Evolutionary conservation across 306 rosid genomes (phyloP).

Genomic region (Luffa aegyptiaca): DNA sequence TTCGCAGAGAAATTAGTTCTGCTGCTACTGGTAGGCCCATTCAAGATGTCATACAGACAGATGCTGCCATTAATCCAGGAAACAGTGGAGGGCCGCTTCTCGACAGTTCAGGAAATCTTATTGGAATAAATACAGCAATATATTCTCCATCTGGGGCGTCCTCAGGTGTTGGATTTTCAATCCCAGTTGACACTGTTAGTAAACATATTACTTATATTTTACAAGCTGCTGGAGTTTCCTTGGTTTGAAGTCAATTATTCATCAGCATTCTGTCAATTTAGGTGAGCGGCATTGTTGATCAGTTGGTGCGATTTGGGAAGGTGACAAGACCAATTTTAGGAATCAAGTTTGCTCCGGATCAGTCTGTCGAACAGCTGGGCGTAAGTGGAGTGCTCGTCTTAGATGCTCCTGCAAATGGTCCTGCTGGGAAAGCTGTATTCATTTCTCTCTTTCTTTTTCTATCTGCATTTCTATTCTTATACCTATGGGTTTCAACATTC

Average conservation of each 20-base stretch:
- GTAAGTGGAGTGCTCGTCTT: constrained; percentile 94
- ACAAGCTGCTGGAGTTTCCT: constrained; percentile 3
- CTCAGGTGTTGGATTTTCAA: constrained; percentile 96
- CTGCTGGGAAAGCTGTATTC: constrained; percentile 93
- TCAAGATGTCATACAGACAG: constrained; percentile 99
- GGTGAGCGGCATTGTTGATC: constrained; percentile 96
- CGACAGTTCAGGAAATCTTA: constrained; percentile 91
- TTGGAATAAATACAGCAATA: constrained; percentile 94
- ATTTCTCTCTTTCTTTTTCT: neutral
- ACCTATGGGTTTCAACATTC: neutral
- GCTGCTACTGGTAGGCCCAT: constrained; percentile 99
- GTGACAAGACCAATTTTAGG: constrained; percentile 98
- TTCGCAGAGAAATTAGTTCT: constrained; percentile 96
- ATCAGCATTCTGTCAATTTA: constrained; percentile 18
- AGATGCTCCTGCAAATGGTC: constrained; percentile 89
- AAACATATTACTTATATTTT: neutral
- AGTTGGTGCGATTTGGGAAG: constrained; percentile 86
- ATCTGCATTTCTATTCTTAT: neutral
- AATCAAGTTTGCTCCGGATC: constrained; percentile 98
- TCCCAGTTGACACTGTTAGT: constrained; percentile 96
- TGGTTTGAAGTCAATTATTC: constrained; percentile 4
- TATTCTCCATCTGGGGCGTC: constrained; percentile 98
- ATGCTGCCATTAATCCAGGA: constrained; percentile 99
- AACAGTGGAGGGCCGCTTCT: constrained; percentile 99
- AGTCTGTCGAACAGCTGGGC: constrained; percentile 92